Conservation (phyloP, 768 basidiomycete genomes). For the Collybia sordida region DNA sequence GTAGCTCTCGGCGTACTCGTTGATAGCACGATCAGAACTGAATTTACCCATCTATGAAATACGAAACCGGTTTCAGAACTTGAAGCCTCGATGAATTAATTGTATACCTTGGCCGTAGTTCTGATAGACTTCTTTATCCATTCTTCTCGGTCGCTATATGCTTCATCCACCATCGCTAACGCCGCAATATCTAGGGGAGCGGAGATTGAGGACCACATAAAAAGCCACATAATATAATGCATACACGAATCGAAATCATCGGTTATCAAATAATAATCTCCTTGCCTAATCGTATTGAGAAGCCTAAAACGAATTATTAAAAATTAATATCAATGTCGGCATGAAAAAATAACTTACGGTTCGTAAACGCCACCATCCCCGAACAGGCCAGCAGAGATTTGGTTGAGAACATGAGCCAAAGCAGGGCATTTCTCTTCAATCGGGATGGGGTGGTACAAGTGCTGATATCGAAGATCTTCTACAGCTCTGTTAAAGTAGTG, state of each 20-base stretch:
- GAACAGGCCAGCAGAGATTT: constrained; percentile 76
- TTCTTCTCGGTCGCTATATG: constrained; percentile 77
- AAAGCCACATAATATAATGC: constrained; percentile 18
- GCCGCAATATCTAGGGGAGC: constrained; percentile 68
- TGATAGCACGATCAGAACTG: constrained; percentile 91
- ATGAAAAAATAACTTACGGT: constrained; percentile 53
- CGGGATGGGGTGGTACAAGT: constrained; percentile 78
- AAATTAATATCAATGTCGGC: constrained; percentile 16
- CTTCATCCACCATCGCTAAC: constrained; percentile 83
- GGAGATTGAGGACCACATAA: background rate
- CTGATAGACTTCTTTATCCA: constrained; percentile 93
- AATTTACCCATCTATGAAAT: constrained; percentile 88
- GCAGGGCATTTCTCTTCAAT: constrained; percentile 83
- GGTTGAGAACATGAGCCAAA: constrained; percentile 75
- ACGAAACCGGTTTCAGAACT: background rate
- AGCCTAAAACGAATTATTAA: constrained; percentile 39
- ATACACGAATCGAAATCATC: constrained; percentile 94
- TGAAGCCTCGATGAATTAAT: background rate
- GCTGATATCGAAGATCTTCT: constrained; percentile 83
- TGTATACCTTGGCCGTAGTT: constrained; percentile 69
- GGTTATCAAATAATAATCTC: constrained; percentile 78
- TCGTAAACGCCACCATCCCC: constrained; percentile 84
- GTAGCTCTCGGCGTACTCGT: constrained; percentile 88
- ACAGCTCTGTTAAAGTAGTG: constrained; percentile 48
- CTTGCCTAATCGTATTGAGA: constrained; percentile 73